A percentile compares a stretch with the other conserved stretches of the same genome.
These are phyloP conservation scores for Lentinus tigrinus DNA, from an alignment of 768 basidiomycete species.

Conservation along the genomic window DNA sequence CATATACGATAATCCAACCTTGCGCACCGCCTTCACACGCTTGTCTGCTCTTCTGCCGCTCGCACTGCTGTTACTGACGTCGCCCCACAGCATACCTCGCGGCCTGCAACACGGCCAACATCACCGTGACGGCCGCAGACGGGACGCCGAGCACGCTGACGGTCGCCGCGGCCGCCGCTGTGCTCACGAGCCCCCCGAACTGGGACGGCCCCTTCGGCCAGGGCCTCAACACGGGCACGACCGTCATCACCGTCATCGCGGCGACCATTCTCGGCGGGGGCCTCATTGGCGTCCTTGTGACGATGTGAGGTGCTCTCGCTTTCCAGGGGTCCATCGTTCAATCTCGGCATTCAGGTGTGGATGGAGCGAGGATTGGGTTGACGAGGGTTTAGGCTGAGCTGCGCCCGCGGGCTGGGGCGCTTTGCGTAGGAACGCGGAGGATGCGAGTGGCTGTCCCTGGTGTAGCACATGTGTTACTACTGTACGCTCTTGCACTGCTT, in stretches of 20 bases:
- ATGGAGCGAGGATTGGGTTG: not conserved
- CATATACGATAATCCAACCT: too few relatives aligned
- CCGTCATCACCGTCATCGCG: constrained; percentile 43
- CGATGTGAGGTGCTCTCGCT: constrained; percentile 39
- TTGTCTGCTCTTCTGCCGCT: not conserved
- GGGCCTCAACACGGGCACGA: constrained; percentile 43
- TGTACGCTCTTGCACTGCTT: not conserved
- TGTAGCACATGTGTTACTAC: too few relatives aligned
- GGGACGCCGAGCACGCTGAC: constrained; percentile 34
- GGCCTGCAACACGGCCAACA: constrained; percentile 39
- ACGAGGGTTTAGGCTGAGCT: not conserved
- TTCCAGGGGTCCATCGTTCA: too few relatives aligned
- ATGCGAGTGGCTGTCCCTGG: not conserved
- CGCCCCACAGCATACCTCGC: constrained; percentile 49
- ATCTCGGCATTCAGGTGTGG: too few relatives aligned
- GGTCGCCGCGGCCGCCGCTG: constrained; percentile 38
- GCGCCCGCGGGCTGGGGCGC: constrained; percentile 3
- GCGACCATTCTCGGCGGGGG: constrained; percentile 49
- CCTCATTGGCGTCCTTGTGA: constrained; percentile 52
- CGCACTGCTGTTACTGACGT: not conserved
- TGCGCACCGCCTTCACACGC: too few relatives aligned
- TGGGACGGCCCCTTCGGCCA: constrained; percentile 65
- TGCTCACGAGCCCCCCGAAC: constrained; percentile 43
- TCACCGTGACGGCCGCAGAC: constrained; percentile 41
- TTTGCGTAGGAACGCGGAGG: not conserved